phyloP scores from a whole-genome alignment of 257 asterid species.

The Echites panduratus region DNA sequence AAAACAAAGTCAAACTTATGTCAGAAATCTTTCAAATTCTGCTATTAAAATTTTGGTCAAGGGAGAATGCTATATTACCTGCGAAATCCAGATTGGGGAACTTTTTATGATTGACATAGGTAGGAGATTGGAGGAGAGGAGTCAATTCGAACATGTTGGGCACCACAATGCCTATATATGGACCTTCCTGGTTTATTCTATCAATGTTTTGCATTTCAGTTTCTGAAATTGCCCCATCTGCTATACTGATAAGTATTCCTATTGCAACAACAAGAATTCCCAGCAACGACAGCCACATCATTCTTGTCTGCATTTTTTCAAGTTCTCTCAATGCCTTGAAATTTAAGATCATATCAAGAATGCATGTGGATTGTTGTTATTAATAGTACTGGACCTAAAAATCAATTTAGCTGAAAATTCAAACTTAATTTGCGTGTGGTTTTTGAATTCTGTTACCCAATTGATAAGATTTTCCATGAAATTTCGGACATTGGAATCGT shows the following conservation, averaged over 20 bases:
- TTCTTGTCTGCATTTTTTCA: neutral
- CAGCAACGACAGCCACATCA: neutral
- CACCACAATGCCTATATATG: slow-evolving; percentile 23
- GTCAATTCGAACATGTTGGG: slow-evolving; percentile 18
- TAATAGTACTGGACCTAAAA: too few relatives aligned
- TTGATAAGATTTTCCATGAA: too few relatives aligned
- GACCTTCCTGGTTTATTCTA: slow-evolving; percentile 19
- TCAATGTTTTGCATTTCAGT: neutral
- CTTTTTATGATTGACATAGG: slow-evolving; percentile 6
- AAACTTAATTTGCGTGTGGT: too few relatives aligned
- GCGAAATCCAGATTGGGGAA: slow-evolving; percentile 23
- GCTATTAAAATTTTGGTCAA: neutral
- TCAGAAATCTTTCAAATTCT: neutral
- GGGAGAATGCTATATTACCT: slow-evolving; percentile 8
- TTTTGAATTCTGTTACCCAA: too few relatives aligned
- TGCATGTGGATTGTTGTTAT: neutral
- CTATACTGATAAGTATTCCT: neutral
- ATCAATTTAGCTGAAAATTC: too few relatives aligned
- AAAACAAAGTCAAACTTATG: neutral
- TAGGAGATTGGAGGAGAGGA: slow-evolving; percentile 30
- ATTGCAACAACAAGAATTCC: slow-evolving; percentile 5
- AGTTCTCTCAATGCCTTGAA: neutral
- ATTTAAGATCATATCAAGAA: neutral
- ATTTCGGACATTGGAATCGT: too few relatives aligned
- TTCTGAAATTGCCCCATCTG: slow-evolving; percentile 17